Evolutionary conservation across 345 rosid species (phyloP).

Genomic region (Lepidium africanum): DNA sequence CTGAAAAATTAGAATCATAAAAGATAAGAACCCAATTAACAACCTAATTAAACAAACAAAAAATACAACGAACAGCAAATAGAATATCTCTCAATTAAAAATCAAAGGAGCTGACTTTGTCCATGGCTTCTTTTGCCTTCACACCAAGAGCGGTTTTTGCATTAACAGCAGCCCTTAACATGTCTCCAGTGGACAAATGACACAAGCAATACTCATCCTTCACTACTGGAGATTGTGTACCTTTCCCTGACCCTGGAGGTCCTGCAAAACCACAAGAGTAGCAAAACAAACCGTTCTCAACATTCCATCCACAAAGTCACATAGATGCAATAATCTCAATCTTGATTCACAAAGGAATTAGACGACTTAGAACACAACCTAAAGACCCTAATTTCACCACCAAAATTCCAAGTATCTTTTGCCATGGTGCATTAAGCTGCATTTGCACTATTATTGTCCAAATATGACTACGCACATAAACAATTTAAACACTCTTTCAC

Average conservation of each 20-base stretch:
- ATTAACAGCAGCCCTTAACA: constrained; percentile 91
- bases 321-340: not conserved
- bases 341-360: not conserved
- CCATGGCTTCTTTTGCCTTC: constrained; percentile 97
- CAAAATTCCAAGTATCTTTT: no score
- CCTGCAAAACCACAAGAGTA: constrained; percentile 36
- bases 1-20: constrained; percentile 14
- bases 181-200: constrained; percentile 96
- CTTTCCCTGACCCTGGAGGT: constrained; percentile 96
- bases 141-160: constrained; percentile 89
- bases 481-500: not conserved
- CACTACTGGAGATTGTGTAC: constrained; percentile 83
- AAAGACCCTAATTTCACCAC: no score
- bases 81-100: not conserved
- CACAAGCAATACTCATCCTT: constrained; percentile 90
- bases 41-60: not conserved
- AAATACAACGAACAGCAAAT: not conserved
- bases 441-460: no score
- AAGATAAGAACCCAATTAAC: not conserved
- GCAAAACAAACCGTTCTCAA: constrained; percentile 6
- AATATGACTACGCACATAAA: not conserved
- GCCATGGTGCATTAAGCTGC: no score
- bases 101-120: constrained; percentile 42
- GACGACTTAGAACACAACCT: no score
- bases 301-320: not conserved